Evolutionary conservation across 805 yeast genomes (phyloP).

Genomic region (Candida maltosa): DNA sequence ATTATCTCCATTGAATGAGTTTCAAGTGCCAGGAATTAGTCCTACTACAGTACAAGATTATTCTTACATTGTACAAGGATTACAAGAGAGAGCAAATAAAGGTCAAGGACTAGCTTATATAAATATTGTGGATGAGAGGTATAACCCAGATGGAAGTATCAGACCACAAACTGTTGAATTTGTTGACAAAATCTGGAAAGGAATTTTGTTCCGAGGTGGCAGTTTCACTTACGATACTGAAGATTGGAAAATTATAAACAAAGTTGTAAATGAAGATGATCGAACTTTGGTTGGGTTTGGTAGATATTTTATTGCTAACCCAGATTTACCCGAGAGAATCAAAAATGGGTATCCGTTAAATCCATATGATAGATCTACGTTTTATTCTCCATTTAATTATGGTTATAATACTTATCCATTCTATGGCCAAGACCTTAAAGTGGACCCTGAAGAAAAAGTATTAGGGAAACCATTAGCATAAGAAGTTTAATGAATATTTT

Average conservation of each 20-base stretch:
- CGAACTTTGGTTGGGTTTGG: slow-evolving; percentile 43
- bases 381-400: slow-evolving; percentile 28
- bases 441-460: slow-evolving; percentile 8
- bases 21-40: slow-evolving; percentile 24
- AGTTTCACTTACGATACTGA: slow-evolving; percentile 11
- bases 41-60: slow-evolving; percentile 24
- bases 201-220: slow-evolving; percentile 15
- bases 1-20: slow-evolving; percentile 32
- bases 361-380: slow-evolving; percentile 36
- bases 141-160: slow-evolving; percentile 4
- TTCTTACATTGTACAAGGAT: slow-evolving; percentile 25
- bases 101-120: slow-evolving; percentile 33
- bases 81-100: slow-evolving; percentile 26
- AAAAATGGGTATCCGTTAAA: slow-evolving; percentile 31
- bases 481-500: too few relatives aligned
- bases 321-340: slow-evolving; percentile 39
- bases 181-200: slow-evolving; percentile 27
- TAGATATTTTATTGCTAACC: slow-evolving; percentile 42
- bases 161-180: slow-evolving; percentile 13
- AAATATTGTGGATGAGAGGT: slow-evolving; percentile 25
- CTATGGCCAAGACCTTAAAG: slow-evolving; percentile 4
- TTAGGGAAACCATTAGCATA: slow-evolving; percentile 6
- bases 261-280: slow-evolving; percentile 12
- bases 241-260: slow-evolving; percentile 6
- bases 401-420: slow-evolving; percentile 23